Conservation (phyloP, 306 rosid species). For the Cajanus cajan region DNA sequence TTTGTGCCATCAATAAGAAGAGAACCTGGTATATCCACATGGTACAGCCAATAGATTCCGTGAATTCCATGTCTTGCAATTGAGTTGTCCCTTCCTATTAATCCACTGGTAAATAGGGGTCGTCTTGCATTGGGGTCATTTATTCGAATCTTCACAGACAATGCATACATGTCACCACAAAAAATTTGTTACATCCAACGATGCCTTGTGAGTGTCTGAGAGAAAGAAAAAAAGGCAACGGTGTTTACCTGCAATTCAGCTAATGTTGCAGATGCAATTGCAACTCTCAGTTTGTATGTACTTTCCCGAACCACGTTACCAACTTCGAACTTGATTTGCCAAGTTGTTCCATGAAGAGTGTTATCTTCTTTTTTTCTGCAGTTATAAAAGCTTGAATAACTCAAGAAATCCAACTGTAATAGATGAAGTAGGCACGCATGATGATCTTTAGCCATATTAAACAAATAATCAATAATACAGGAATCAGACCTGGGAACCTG, state of each 20-base stretch:
- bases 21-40: slow-evolving; percentile 40
- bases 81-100: slow-evolving; percentile 73
- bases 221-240: neutral
- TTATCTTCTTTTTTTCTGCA: slow-evolving; percentile 61
- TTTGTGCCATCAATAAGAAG: slow-evolving; percentile 48
- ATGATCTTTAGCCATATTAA: slow-evolving; percentile 12
- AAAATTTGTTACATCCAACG: slow-evolving; percentile 4
- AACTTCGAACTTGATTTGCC: slow-evolving; percentile 85
- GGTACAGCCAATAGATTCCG: slow-evolving; percentile 70
- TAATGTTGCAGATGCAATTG: slow-evolving; percentile 78
- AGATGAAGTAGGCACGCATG: neutral
- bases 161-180: slow-evolving; percentile 10
- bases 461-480: neutral
- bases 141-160: slow-evolving; percentile 49
- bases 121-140: slow-evolving; percentile 45
- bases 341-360: slow-evolving; percentile 71
- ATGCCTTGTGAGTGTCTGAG: neutral
- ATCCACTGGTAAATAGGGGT: slow-evolving; percentile 45
- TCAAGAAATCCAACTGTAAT: slow-evolving; percentile 15
- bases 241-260: slow-evolving; percentile 76
- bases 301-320: slow-evolving; percentile 41
- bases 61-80: slow-evolving; percentile 82
- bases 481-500: slow-evolving; percentile 69
- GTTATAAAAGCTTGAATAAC: slow-evolving; percentile 21
- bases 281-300: slow-evolving; percentile 68